These are phyloP conservation scores for Botrytis medusae DNA, from an alignment of 2,329 filamentous ascomycete genomes.

Conservation along the genomic window DNA sequence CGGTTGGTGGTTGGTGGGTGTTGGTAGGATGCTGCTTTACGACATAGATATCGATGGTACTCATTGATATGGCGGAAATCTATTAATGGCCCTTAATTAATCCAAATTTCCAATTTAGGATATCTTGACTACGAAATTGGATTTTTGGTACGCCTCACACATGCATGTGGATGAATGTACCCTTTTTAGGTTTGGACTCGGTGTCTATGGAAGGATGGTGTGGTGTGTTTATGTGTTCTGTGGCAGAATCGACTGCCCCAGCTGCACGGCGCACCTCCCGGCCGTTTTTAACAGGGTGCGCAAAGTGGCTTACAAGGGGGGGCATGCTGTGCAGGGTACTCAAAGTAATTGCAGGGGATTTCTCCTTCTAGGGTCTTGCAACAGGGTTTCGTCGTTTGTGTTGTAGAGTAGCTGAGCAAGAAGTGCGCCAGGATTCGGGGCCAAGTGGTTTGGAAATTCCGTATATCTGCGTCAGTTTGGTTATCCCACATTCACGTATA, in stretches of 20 bases:
- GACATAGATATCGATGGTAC: slow-evolving; percentile 13
- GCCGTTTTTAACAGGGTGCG: slow-evolving; percentile 23
- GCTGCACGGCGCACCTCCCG: slow-evolving; percentile 22
- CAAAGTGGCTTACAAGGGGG: slow-evolving; percentile 19
- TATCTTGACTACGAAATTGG: slow-evolving; percentile 19
- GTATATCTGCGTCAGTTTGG: slow-evolving; percentile 31
- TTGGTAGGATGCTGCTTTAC: slow-evolving; percentile 30
- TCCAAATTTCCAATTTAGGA: slow-evolving; percentile 23
- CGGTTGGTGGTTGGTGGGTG: slow-evolving; percentile 34
- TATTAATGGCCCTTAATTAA: slow-evolving; percentile 36
- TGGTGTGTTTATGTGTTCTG: slow-evolving; percentile 11
- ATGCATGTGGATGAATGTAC: slow-evolving; percentile 20
- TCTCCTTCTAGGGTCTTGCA: slow-evolving; percentile 1
- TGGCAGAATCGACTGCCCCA: slow-evolving; percentile 21
- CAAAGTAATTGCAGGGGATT: slow-evolving; percentile 12
- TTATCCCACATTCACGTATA: slow-evolving; percentile 36
- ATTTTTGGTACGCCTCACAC: slow-evolving; percentile 21
- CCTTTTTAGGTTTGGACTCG: slow-evolving; percentile 20
- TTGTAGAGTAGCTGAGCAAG: slow-evolving; percentile 31
- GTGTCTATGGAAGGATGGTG: slow-evolving; percentile 10
- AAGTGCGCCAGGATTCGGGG: slow-evolving; percentile 30
- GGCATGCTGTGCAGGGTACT: slow-evolving; percentile 23
- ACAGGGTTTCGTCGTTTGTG: slow-evolving; percentile 25
- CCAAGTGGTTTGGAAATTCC: slow-evolving; percentile 31
- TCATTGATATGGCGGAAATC: slow-evolving; percentile 24